These are phyloP conservation scores for Gentiana macrophylla DNA, from an alignment of 257 asterid genomes.

Conservation along the genomic window DNA sequence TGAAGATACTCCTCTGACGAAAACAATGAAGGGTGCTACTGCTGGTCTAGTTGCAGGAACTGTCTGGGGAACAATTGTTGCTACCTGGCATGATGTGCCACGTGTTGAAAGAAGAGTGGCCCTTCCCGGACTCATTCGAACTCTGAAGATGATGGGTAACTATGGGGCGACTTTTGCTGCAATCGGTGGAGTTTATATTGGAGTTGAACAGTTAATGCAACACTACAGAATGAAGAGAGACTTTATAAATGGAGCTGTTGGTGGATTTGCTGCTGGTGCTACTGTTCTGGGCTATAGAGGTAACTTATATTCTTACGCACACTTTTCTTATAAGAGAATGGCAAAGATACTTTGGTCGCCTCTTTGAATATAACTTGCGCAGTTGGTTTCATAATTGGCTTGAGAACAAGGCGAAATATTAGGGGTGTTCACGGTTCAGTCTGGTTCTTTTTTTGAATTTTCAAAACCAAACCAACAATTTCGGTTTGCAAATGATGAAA, in stretches of 20 bases:
- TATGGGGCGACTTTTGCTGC: conserved; percentile 90
- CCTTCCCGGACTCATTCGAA: conserved; percentile 87
- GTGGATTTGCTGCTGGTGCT: conserved; percentile 94
- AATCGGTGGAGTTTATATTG: conserved; percentile 84
- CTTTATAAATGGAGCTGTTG: conserved; percentile 87
- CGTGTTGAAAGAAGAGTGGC: conserved; percentile 94
- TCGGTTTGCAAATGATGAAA: too few relatives aligned
- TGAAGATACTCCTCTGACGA: conserved; percentile 44
- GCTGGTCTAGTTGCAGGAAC: conserved; percentile 77
- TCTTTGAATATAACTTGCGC: not conserved
- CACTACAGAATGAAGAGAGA: conserved; percentile 79
- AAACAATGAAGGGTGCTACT: conserved; percentile 75
- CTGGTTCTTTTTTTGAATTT: too few relatives aligned
- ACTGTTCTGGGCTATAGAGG: conserved; percentile 84
- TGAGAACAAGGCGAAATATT: not conserved
- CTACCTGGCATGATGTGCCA: conserved; percentile 97
- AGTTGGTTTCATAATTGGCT: not conserved
- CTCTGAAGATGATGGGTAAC: conserved; percentile 92
- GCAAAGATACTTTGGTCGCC: not conserved
- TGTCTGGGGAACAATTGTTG: conserved; percentile 81
- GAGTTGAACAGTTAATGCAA: conserved; percentile 74
- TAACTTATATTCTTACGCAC: conserved; percentile 8
- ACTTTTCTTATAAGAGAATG: not conserved
- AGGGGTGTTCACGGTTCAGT: too few relatives aligned
- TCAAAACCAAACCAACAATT: too few relatives aligned